Conservation (phyloP, 202 grass and related monocot species). For the Dendrocalamus latiflorus region DNA sequence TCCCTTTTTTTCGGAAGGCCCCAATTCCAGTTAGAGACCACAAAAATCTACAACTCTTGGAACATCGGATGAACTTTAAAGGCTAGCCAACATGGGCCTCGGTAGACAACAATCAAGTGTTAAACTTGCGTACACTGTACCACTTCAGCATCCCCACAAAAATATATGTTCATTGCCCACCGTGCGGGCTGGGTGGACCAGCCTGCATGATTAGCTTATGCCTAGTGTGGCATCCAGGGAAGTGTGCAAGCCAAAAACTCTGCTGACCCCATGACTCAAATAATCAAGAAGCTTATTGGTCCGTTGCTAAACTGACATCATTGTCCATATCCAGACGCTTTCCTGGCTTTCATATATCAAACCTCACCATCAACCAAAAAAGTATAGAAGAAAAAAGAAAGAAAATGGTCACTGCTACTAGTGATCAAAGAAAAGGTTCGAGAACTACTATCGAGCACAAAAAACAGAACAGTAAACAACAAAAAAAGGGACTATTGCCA, state of each 20-base stretch:
- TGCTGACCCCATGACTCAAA: constrained; percentile 9
- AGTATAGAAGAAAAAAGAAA: neutral
- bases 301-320: neutral
- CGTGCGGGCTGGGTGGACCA: neutral
- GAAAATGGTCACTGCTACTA: constrained; percentile 13
- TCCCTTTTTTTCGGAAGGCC: neutral
- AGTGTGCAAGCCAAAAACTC: constrained; percentile 8
- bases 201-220: constrained; percentile 17
- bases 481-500: neutral
- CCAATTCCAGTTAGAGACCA: neutral
- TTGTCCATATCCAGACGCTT: neutral
- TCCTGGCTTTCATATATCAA: neutral
- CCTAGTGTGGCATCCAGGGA: neutral
- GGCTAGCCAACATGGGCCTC: neutral
- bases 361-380: constrained; percentile 14
- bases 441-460: neutral
- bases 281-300: neutral
- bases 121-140: neutral
- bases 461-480: constrained; percentile 10
- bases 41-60: neutral
- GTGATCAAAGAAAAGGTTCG: constrained; percentile 6
- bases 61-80: constrained; percentile 6
- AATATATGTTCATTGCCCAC: neutral
- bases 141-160: constrained; percentile 4
- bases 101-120: neutral